phyloP scores from a whole-genome alignment of 208 protist genomes.

The Hexamita inflata region DNA sequence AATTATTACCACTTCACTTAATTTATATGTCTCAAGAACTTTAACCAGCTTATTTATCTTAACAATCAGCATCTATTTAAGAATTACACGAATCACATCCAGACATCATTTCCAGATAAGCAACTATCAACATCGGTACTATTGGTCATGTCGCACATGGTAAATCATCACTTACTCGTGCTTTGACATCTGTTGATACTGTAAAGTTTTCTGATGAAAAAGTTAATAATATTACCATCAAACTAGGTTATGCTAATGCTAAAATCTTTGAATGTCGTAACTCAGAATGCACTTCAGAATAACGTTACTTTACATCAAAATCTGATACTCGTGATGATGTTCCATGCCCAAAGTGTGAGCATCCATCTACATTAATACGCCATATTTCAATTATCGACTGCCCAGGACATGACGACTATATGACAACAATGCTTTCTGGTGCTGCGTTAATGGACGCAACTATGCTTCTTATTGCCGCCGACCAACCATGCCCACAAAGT shows the following conservation, averaged over 20 bases:
- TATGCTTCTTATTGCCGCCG: constrained; percentile 93
- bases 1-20: too few relatives aligned
- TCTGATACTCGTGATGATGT: constrained; percentile 12
- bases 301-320: constrained; percentile 37
- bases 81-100: constrained; percentile 11
- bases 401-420: constrained; percentile 93
- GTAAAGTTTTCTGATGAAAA: constrained; percentile 25
- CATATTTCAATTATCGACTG: constrained; percentile 53
- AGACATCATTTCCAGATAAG: constrained; percentile 58
- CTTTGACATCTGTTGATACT: constrained; percentile 81
- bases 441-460: constrained; percentile 99
- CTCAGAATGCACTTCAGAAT: constrained; percentile 34
- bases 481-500: constrained; percentile 87
- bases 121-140: constrained; percentile 97
- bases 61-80: not conserved
- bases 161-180: constrained; percentile 97
- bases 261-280: constrained; percentile 49
- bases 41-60: not conserved
- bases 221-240: constrained; percentile 43
- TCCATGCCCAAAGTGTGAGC: constrained; percentile 12
- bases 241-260: constrained; percentile 55
- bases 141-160: constrained; percentile 99
- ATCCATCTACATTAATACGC: constrained; percentile 29
- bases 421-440: constrained; percentile 99
- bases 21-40: too few relatives aligned